A percentile compares a stretch with the other conserved stretches of the same genome.
Conservation (phyloP, 177 flowering plant species). For the Telopea speciosissima region DNA sequence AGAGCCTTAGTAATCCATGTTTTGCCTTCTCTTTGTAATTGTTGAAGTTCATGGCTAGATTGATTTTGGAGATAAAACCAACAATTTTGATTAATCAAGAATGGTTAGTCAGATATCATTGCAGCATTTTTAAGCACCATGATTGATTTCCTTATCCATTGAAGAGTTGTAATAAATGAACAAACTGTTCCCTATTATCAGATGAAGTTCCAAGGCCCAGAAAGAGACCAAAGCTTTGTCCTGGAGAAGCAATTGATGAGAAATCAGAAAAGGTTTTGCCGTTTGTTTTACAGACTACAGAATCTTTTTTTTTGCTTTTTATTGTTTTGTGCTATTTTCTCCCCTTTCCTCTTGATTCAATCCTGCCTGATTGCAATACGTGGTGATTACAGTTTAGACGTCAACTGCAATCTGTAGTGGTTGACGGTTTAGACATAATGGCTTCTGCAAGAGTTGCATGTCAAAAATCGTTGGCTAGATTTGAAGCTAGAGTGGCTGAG, state of each 20-base stretch:
- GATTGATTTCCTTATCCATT: neutral
- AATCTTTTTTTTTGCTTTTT: neutral
- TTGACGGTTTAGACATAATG: constrained; percentile 64
- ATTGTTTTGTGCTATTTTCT: neutral
- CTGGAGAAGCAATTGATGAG: constrained; percentile 52
- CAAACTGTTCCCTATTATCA: constrained; percentile 16
- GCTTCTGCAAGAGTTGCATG: constrained; percentile 53
- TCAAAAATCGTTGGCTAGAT: constrained; percentile 53
- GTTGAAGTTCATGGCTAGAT: neutral
- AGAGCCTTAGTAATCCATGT: neutral
- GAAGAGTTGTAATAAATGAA: neutral
- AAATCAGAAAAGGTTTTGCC: constrained; percentile 71
- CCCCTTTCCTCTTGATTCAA: neutral
- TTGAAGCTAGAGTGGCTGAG: constrained; percentile 58
- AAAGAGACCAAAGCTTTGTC: constrained; percentile 71
- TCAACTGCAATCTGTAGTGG: constrained; percentile 50
- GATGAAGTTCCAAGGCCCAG: constrained; percentile 61
- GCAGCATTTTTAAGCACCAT: neutral
- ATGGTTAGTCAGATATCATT: neutral
- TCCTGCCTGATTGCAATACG: neutral
- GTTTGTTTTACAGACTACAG: neutral
- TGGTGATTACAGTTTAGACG: constrained; percentile 49
- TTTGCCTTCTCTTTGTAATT: neutral
- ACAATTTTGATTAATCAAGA: neutral
- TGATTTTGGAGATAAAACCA: neutral